Evolutionary conservation across 2,329 filamentous ascomycete species (phyloP).

Genomic region (Ceratocystis cacaofunesta): DNA sequence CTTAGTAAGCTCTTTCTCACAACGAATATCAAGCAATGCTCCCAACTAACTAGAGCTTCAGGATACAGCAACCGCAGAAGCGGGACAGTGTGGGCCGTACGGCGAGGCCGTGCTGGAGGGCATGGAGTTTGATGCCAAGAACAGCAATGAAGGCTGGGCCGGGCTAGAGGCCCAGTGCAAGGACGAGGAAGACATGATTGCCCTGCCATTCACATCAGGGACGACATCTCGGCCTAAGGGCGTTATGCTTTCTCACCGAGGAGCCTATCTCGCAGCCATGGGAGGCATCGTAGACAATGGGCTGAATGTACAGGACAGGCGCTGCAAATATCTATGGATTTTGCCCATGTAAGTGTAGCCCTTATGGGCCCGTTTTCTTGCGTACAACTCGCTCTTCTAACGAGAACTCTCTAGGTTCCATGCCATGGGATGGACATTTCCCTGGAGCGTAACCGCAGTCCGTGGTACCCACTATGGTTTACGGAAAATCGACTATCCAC

Average conservation of each 20-base stretch:
- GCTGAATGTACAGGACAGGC: conserved; percentile 52
- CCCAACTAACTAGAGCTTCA: conserved; percentile 23
- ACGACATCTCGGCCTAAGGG: conserved; percentile 88
- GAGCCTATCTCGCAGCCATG: conserved; percentile 69
- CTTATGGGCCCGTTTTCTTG: not conserved
- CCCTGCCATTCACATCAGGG: conserved; percentile 84
- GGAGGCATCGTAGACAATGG: conserved; percentile 82
- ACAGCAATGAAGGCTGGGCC: conserved; percentile 57
- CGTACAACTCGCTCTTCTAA: not conserved
- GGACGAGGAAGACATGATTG: conserved; percentile 68
- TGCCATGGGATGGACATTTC: conserved; percentile 69
- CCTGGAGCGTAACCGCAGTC: conserved; percentile 84
- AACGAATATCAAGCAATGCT: not conserved
- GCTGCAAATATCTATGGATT: conserved; percentile 80
- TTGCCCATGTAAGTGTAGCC: conserved; percentile 66
- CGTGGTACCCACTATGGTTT: conserved; percentile 91
- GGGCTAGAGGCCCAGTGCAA: conserved; percentile 54
- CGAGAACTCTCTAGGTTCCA: conserved; percentile 36
- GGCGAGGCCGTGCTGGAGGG: conserved; percentile 75
- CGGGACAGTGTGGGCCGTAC: conserved; percentile 62
- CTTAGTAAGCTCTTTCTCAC: conserved; percentile 26
- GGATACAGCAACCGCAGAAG: conserved; percentile 66
- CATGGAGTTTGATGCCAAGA: conserved; percentile 51
- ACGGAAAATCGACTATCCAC: conserved; percentile 83
- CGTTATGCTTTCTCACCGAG: conserved; percentile 79